Base-by-base conservation (phyloP, 106 monocot species). In the Chionographis japonica region DNA sequence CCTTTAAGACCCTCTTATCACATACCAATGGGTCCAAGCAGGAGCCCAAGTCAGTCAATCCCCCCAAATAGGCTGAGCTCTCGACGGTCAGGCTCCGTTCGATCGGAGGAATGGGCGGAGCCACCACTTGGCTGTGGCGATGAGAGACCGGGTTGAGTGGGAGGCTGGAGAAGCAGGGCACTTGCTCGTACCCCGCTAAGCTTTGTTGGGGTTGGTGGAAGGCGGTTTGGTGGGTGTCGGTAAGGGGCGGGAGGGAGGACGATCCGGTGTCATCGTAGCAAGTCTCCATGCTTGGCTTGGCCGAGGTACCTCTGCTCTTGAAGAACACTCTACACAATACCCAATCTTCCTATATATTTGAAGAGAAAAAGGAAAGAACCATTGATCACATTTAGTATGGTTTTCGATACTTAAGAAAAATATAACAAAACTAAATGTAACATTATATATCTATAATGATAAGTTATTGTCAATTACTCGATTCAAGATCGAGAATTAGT, bases 81-180 rank as follows among this genome's bases (percentile, higher is more conserved):
- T 40, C 42, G 19, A 49, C 18, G 20, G 27, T 4, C 65, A 13
- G n/a, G 71, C 53, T 66, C 7, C 12, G 3, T 14, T 4, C 39
- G 39, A 50, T 61, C 12, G 50, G 18, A 40, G 68, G 46, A 39
- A 39, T 12, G 56, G 58, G 3, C 8, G 65, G 36, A 4, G 38
- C 51, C 53, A n/a, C 39, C 6, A 40, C 52, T 46, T 46, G 46
- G 66, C 27, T 71, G 15, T 43, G 61, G 18, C 6, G 37, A 37
- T 43, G 67, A 17, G 3, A 10, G 69, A 37, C 17, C 10, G 20
- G 60, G 50, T 41, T 16, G 20, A 37, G 68, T 56, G 60, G 27
- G 15, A 58, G 40, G 63, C 52, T 83, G 83, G 92, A 93, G 92
- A 93, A 93, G 92, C 93, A 93, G 86, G 92, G 75, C 83, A 93